Evolutionary conservation across 2,329 filamentous ascomycete species (phyloP), one percentile per base, ranked within the genome.

Genomic region (Cladosporium sp.): DNA sequence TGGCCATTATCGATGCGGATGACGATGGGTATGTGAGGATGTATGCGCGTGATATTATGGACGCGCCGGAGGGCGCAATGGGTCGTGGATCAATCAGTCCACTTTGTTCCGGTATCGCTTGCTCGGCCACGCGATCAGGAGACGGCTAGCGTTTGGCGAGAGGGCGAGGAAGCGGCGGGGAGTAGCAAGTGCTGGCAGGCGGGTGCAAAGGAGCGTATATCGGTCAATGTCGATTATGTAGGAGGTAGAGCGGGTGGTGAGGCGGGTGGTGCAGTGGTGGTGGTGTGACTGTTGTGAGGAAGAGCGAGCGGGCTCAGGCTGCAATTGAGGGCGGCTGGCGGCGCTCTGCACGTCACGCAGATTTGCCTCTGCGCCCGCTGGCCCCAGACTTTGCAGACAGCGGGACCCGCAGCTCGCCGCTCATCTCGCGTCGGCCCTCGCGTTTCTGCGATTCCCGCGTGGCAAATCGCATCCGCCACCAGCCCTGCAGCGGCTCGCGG

Each of bases 1-100:
- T 68, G 43, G 59, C 60, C 66, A 68, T 68, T 11, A 7, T 37
- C 16, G 37, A 4, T 33, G 35, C 44, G 44, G 43, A 53, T 34
- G 49, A 5, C 28, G 28, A 31, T 34, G 31, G 43, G 18, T 46
- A 14, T 50, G 40, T 43, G 28, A 1, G 33, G 11, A 28, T 28
- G 28, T 22, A 18, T 42, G 32, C 32, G 18, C 11, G 8, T 38
- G 19, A 16, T 49, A 19, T 40, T 49, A 32, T 33, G 37, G 19
- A 34, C 32, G 52, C 52, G 44, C 41, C 44, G 41, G 44, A 9
- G 44, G 52, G 44, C 44, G 38, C 46, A 44, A 49, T 49, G 9
- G 31, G 46, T 31, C 34, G 32, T 33, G 28, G 52, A 32, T 40
- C 52, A 49, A 49, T 44, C 52, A 49, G 34, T 38, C 50, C 50